Percentiles rank a stretch among this genome's conserved stretches.
phyloP scores from a whole-genome alignment of 2,329 filamentous ascomycete genomes.

The Aspergillus sp. region DNA sequence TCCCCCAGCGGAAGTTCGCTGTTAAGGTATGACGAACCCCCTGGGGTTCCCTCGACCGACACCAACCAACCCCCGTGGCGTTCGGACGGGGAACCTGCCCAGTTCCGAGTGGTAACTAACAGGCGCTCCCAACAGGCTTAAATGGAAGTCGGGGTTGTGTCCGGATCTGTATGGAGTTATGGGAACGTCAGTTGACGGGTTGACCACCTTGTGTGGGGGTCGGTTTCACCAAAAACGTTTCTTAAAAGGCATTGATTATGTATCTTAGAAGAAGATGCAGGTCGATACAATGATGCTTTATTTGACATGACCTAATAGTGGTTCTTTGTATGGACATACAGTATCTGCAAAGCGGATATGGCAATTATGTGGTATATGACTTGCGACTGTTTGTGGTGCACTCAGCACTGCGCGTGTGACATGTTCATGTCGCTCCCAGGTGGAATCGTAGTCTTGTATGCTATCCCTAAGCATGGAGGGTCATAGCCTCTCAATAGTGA shows the following conservation, averaged over 20 bases:
- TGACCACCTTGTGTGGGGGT: constrained; percentile 28
- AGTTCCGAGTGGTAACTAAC: constrained; percentile 8
- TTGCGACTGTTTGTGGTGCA: no score
- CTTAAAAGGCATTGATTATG: constrained; percentile 35
- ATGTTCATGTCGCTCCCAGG: no score
- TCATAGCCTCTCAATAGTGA: no score
- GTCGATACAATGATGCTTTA: constrained; percentile 37
- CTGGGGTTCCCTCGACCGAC: not conserved
- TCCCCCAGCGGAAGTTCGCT: constrained; percentile 98
- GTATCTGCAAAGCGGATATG: not conserved
- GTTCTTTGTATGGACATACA: not conserved
- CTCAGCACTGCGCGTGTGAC: no score
- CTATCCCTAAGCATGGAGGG: no score
- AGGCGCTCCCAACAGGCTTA: constrained; percentile 27
- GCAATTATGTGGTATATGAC: not conserved
- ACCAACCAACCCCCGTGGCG: not conserved
- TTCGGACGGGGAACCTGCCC: no score
- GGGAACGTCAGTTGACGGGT: constrained; percentile 33
- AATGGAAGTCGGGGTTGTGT: constrained; percentile 22
- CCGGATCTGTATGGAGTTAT: constrained; percentile 38
- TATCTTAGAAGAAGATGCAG: constrained; percentile 42
- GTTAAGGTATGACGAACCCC: constrained; percentile 72
- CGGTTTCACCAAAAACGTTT: constrained; percentile 30
- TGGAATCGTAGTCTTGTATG: no score
- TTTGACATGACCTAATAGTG: constrained; percentile 32